These are phyloP conservation scores for Coniochaeta pulveracea DNA, from an alignment of 2,329 filamentous ascomycete species.

Conservation along the genomic window DNA sequence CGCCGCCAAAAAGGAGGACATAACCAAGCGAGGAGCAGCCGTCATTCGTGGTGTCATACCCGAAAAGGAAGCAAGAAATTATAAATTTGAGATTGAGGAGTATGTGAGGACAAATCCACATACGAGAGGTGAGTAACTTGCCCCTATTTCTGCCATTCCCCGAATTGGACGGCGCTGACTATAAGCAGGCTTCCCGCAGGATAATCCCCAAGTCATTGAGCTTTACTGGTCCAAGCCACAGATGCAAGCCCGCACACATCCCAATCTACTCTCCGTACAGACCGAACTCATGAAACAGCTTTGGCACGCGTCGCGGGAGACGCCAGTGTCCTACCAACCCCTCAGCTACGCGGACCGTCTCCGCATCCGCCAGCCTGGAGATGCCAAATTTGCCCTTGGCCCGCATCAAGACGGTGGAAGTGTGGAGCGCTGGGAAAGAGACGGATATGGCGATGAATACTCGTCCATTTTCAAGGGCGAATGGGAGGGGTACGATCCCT, in stretches of 20 bases:
- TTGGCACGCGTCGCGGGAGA: constrained; percentile 43
- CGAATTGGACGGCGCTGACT: background rate
- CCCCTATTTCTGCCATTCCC: background rate
- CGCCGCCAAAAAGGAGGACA: constrained; percentile 28
- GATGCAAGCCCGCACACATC: constrained; percentile 54
- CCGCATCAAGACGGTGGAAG: constrained; percentile 66
- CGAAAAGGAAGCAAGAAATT: constrained; percentile 48
- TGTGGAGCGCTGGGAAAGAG: constrained; percentile 62
- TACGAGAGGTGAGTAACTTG: constrained; percentile 32
- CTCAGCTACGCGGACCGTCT: constrained; percentile 61
- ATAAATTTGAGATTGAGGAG: constrained; percentile 52
- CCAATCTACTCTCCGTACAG: constrained; percentile 51
- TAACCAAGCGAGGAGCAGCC: constrained; percentile 48
- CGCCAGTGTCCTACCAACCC: constrained; percentile 28
- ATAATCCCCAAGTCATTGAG: constrained; percentile 61
- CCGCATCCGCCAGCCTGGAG: constrained; percentile 61
- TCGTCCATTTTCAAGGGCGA: constrained; percentile 58
- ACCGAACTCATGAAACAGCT: constrained; percentile 46
- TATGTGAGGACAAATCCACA: constrained; percentile 54
- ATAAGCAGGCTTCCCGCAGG: constrained; percentile 46
- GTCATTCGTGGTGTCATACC: constrained; percentile 56
- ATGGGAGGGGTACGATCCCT: constrained; percentile 78
- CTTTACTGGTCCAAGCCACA: constrained; percentile 66
- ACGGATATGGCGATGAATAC: constrained; percentile 64
- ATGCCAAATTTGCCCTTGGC: constrained; percentile 58